Conservation (phyloP, 2,329 filamentous ascomycete genomes). For the Beauveria sp. region DNA sequence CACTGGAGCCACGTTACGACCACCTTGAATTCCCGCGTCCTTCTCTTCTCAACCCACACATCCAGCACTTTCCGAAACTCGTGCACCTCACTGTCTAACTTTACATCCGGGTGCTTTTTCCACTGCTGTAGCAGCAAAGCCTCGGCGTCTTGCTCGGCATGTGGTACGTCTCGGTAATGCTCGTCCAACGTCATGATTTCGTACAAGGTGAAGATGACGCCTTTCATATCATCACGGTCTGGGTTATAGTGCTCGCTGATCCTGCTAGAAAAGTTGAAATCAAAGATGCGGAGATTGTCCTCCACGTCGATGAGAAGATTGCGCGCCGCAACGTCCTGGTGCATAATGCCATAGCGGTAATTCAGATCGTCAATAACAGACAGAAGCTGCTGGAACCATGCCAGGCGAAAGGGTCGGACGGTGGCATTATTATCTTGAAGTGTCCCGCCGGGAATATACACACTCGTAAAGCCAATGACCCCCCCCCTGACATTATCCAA, state of each 20-base stretch:
- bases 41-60: slow-evolving; percentile 19
- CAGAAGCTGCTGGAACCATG: slow-evolving; percentile 31
- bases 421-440: too few relatives aligned
- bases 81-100: slow-evolving; percentile 23
- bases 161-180: slow-evolving; percentile 16
- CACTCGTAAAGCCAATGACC: too few relatives aligned
- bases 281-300: slow-evolving; percentile 28
- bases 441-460: too few relatives aligned
- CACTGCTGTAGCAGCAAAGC: slow-evolving; percentile 18
- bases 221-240: slow-evolving; percentile 25
- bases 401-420: slow-evolving; percentile 27
- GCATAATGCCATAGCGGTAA: slow-evolving; percentile 27
- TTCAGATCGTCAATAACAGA: slow-evolving; percentile 30
- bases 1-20: slow-evolving; percentile 12
- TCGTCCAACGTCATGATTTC: slow-evolving; percentile 30
- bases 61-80: slow-evolving; percentile 9
- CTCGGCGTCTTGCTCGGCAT: slow-evolving; percentile 19
- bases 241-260: slow-evolving; percentile 18
- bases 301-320: slow-evolving; percentile 29
- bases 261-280: slow-evolving; percentile 26
- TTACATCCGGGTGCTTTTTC: slow-evolving; percentile 24
- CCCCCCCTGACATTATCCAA: too few relatives aligned
- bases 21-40: slow-evolving; percentile 5
- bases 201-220: slow-evolving; percentile 28
- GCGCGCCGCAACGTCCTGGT: slow-evolving; percentile 31